Percentiles rank a stretch among this genome's conserved stretches.
Evolutionary conservation across 2,329 filamentous ascomycete species (phyloP).

Genomic region (Stagonosporopsis chrysanthemi): DNA sequence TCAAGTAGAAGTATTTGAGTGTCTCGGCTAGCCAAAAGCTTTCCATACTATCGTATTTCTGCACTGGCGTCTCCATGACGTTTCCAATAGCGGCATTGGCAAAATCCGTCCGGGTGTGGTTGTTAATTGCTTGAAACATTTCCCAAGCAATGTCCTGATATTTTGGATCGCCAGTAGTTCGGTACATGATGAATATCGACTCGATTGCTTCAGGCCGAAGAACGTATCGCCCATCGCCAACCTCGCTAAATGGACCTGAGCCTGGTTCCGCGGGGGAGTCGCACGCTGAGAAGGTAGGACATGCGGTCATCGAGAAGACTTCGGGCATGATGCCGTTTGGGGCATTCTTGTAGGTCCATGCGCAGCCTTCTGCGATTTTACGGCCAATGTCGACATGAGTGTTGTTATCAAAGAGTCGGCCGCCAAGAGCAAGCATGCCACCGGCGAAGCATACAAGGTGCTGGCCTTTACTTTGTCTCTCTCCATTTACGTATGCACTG

Average conservation of each 20-base stretch:
- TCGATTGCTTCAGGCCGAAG: conserved; percentile 66
- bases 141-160: conserved; percentile 57
- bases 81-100: conserved; percentile 56
- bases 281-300: conserved; percentile 47
- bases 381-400: conserved; percentile 63
- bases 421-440: conserved; percentile 68
- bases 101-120: conserved; percentile 51
- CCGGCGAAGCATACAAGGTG: conserved; percentile 68
- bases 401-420: conserved; percentile 61
- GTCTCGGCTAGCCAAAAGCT: conserved; percentile 60
- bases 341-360: conserved; percentile 66
- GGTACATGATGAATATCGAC: conserved; percentile 66
- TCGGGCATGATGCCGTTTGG: conserved; percentile 69
- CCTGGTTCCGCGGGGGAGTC: conserved; percentile 50
- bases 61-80: conserved; percentile 51
- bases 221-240: conserved; percentile 55
- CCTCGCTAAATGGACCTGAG: conserved; percentile 50
- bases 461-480: conserved; percentile 57
- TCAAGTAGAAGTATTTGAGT: conserved; percentile 59
- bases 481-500: conserved; percentile 48
- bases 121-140: conserved; percentile 56
- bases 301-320: conserved; percentile 56
- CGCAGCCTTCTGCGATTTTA: conserved; percentile 66
- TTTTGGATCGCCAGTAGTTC: conserved; percentile 62
- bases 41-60: conserved; percentile 54